phyloP scores from a whole-genome alignment of 345 rosid species.

The Anastatica hierochuntica region DNA sequence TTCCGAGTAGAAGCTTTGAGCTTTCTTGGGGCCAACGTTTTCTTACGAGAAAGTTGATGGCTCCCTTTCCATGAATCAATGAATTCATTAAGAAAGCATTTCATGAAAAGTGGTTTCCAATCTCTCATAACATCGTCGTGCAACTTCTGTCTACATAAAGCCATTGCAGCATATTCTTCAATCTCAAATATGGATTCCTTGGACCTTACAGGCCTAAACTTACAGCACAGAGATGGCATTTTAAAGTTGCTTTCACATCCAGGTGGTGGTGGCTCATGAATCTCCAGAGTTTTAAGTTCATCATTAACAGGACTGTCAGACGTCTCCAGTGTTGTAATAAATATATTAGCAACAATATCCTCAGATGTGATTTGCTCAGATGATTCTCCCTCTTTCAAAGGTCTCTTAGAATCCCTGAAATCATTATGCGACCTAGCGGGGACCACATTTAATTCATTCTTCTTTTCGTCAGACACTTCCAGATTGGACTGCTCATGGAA shows the following conservation, averaged over 20 bases:
- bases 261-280: slow-evolving; percentile 57
- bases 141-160: slow-evolving; percentile 77
- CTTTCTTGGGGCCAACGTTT: slow-evolving; percentile 35
- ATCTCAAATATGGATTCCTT: slow-evolving; percentile 35
- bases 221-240: slow-evolving; percentile 30
- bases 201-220: slow-evolving; percentile 34
- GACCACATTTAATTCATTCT: too few species aligned
- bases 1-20: slow-evolving; percentile 28
- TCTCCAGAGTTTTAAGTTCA: slow-evolving; percentile 30
- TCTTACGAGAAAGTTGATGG: slow-evolving; percentile 46
- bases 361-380: slow-evolving; percentile 20
- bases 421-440: too few species aligned
- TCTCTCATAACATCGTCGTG: slow-evolving; percentile 52
- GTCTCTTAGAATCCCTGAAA: slow-evolving; percentile 30
- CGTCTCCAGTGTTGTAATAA: slow-evolving; percentile 39
- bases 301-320: slow-evolving; percentile 23
- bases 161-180: slow-evolving; percentile 48
- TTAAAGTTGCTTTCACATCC: slow-evolving; percentile 40
- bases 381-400: slow-evolving; percentile 21
- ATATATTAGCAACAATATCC: slow-evolving; percentile 28
- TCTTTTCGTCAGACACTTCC: too few species aligned
- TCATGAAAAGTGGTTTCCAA: slow-evolving; percentile 44
- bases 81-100: slow-evolving; percentile 33
- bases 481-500: too few species aligned
- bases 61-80: slow-evolving; percentile 37